Percentiles rank a stretch among this genome's conserved stretches.
Conservation (phyloP, 2,329 filamentous ascomycete species). For the Onygenales sp. region DNA sequence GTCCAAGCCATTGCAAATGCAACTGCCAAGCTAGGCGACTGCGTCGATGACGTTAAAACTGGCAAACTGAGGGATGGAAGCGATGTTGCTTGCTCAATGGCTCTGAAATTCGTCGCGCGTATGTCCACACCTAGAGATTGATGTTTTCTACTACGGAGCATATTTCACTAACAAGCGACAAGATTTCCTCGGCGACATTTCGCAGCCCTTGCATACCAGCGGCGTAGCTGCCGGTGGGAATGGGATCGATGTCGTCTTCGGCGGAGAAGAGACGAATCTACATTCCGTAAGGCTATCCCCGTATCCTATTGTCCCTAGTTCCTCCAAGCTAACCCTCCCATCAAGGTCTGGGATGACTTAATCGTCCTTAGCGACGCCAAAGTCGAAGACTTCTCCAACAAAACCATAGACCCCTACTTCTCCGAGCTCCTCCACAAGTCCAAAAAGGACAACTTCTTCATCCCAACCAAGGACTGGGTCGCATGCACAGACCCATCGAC, state of each 20-base stretch:
- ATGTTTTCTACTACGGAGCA: too few species aligned
- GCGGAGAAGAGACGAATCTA: slow-evolving; percentile 4
- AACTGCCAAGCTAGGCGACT: slow-evolving; percentile 27
- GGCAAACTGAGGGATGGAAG: background rate
- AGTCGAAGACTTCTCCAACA: slow-evolving; percentile 3
- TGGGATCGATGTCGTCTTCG: slow-evolving; percentile 19
- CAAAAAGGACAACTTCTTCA: slow-evolving; percentile 3
- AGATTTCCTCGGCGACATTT: slow-evolving; percentile 32
- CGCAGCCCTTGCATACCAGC: slow-evolving; percentile 33
- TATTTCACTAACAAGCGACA: background rate
- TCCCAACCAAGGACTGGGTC: slow-evolving; percentile 1
- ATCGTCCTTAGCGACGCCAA: slow-evolving; percentile 1
- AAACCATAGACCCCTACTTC: slow-evolving; percentile 6
- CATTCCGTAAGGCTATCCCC: slow-evolving; percentile 2
- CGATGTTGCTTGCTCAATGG: slow-evolving; percentile 1
- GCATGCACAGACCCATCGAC: slow-evolving; percentile 4
- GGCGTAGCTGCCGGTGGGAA: slow-evolving; percentile 30
- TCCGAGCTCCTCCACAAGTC: background rate
- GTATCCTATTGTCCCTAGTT: background rate
- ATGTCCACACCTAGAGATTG: background rate
- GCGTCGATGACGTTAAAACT: slow-evolving; percentile 9
- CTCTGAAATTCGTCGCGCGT: slow-evolving; percentile 16
- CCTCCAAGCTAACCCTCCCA: background rate
- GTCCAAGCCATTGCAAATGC: slow-evolving; percentile 35
- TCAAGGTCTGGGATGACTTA: slow-evolving; percentile 4